Percentiles rank a stretch among this genome's conserved stretches.
Evolutionary conservation across 2,329 filamentous ascomycete genomes (phyloP).

Genomic region (Fusarium nurragi): DNA sequence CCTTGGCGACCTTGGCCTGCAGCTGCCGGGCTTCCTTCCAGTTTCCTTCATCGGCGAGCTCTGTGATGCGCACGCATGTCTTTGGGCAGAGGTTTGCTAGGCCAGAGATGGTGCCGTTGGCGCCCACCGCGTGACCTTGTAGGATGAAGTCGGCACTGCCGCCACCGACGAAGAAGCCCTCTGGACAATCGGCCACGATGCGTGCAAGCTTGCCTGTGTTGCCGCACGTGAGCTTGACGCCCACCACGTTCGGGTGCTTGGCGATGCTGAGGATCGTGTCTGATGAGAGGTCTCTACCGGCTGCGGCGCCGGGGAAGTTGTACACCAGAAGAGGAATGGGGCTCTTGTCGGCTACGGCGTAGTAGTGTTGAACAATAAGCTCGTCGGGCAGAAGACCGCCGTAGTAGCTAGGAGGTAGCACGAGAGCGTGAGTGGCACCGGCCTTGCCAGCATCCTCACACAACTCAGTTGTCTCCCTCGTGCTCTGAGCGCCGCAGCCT

Average conservation of each 20-base stretch:
- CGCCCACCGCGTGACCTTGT: slow-evolving; percentile 52
- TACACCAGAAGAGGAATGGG: slow-evolving; percentile 71
- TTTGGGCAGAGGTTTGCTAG: slow-evolving; percentile 53
- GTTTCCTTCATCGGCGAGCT: slow-evolving; percentile 47
- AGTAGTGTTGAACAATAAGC: slow-evolving; percentile 66
- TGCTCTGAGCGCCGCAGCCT: slow-evolving; percentile 79
- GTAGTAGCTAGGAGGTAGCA: slow-evolving; percentile 83
- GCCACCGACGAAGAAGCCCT: slow-evolving; percentile 49
- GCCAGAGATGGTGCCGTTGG: slow-evolving; percentile 54
- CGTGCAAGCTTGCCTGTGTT: slow-evolving; percentile 70
- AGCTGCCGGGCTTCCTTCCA: slow-evolving; percentile 49
- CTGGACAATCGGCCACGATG: slow-evolving; percentile 55
- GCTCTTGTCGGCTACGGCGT: slow-evolving; percentile 66
- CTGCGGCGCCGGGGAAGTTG: slow-evolving; percentile 71
- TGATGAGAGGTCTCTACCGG: slow-evolving; percentile 69
- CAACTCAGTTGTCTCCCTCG: slow-evolving; percentile 75
- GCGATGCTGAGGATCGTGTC: slow-evolving; percentile 66
- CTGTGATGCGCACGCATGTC: slow-evolving; percentile 49
- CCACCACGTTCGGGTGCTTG: slow-evolving; percentile 66
- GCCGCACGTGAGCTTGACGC: slow-evolving; percentile 72
- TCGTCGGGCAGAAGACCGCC: slow-evolving; percentile 69
- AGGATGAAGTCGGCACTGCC: slow-evolving; percentile 56
- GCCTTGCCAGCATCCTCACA: slow-evolving; percentile 75
- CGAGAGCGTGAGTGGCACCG: slow-evolving; percentile 79
- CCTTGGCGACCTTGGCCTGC: slow-evolving; percentile 55